A percentile compares a stretch with the other conserved stretches of the same genome.
Evolutionary conservation across 768 basidiomycete species (phyloP).

Genomic region (Lentinula sp.): DNA sequence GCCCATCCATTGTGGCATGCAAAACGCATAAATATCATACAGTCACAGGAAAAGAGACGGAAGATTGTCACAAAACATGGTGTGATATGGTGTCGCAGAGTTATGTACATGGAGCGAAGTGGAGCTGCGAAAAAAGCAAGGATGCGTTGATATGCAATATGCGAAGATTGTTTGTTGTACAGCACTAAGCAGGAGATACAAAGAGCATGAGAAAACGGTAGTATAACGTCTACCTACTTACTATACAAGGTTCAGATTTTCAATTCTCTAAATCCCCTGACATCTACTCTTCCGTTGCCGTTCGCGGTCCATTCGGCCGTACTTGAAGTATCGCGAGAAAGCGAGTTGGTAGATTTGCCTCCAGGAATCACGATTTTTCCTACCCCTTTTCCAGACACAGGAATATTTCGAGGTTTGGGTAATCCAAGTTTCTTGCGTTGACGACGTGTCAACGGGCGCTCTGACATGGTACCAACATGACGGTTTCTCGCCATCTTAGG

Average conservation of each 20-base stretch:
- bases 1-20: no score
- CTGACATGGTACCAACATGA: constrained; percentile 12
- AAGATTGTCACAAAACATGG: no score
- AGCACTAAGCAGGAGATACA: not conserved
- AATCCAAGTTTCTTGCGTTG: constrained; percentile 67
- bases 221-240: not conserved
- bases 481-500: not conserved
- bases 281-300: constrained; percentile 49
- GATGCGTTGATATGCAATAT: not conserved
- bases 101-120: not conserved
- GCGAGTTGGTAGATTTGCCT: constrained; percentile 33
- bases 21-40: no score
- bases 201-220: not conserved
- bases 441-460: constrained; percentile 51
- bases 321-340: constrained; percentile 21
- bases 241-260: constrained; percentile 34
- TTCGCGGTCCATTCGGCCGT: constrained; percentile 44
- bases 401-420: constrained; percentile 43
- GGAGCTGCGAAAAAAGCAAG: not conserved
- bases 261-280: constrained; percentile 53
- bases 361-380: constrained; percentile 70
- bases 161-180: not conserved
- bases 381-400: constrained; percentile 30
- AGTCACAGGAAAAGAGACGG: not conserved
- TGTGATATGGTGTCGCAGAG: not conserved